These are phyloP conservation scores for Naumovozyma dairenensis DNA, from an alignment of 805 yeast species.

Conservation along the genomic window DNA sequence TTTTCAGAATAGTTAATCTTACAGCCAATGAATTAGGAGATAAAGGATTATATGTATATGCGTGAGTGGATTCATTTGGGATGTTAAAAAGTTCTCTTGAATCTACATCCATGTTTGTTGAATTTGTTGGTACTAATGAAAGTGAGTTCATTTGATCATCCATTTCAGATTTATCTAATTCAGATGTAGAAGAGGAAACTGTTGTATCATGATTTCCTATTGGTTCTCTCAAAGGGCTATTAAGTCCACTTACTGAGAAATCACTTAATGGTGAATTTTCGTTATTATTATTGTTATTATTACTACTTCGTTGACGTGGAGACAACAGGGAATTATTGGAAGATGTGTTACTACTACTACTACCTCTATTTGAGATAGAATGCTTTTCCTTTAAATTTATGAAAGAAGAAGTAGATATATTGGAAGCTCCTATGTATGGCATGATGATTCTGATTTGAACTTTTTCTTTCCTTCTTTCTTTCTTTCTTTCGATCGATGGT, in stretches of 20 bases:
- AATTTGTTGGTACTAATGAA: constrained; percentile 8
- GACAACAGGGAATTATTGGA: too few relatives aligned
- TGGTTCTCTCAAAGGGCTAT: too few relatives aligned
- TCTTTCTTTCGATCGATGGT: too few relatives aligned
- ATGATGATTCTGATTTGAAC: too few relatives aligned
- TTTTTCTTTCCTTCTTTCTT: too few relatives aligned
- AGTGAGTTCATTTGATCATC: constrained; percentile 1
- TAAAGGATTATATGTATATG: constrained; percentile 74
- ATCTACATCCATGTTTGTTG: constrained; percentile 21
- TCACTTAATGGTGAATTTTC: background rate
- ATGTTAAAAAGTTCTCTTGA: constrained; percentile 44
- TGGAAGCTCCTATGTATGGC: constrained; percentile 29
- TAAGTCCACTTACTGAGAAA: background rate
- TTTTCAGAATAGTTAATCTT: constrained; percentile 60
- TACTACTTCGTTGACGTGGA: too few relatives aligned
- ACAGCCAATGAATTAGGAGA: constrained; percentile 75
- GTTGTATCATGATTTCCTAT: too few relatives aligned
- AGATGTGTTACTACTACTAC: too few relatives aligned
- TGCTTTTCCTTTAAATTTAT: constrained; percentile 22
- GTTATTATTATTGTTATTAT: too few relatives aligned
- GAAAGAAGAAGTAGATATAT: constrained; percentile 19
- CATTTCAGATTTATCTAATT: too few relatives aligned
- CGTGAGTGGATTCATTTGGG: constrained; percentile 73
- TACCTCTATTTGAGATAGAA: constrained; percentile 9
- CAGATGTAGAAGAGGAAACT: too few relatives aligned